A percentile compares a stretch with the other conserved stretches of the same genome.
Evolutionary conservation across 805 yeast genomes (phyloP).

Genomic region (Huiozyma naganishii): DNA sequence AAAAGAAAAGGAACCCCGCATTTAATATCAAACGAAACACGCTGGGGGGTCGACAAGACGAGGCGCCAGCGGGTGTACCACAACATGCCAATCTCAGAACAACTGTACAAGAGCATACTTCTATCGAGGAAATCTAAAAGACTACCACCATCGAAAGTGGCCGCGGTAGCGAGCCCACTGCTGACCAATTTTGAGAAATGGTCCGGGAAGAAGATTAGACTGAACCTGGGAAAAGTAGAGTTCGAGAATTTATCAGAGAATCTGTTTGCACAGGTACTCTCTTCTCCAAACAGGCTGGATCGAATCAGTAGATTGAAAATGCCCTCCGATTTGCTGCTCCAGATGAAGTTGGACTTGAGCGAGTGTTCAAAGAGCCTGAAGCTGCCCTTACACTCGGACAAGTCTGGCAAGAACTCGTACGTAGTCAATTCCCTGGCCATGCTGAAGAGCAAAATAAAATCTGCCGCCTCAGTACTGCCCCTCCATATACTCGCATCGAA

Average conservation of each 20-base stretch:
- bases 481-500: neutral
- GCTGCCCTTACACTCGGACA: neutral
- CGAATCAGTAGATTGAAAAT: conserved; percentile 26
- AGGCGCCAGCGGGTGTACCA: too few species aligned
- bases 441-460: conserved; percentile 2
- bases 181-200: conserved; percentile 27
- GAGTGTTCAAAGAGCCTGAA: neutral
- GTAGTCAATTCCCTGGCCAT: conserved; percentile 11
- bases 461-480: conserved; percentile 8
- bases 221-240: conserved; percentile 1
- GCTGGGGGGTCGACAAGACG: too few species aligned
- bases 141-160: neutral
- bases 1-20: too few species aligned
- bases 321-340: conserved; percentile 32
- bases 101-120: too few species aligned
- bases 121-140: too few species aligned
- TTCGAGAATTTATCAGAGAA: conserved; percentile 22
- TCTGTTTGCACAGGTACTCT: conserved; percentile 30
- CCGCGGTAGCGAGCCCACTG: conserved; percentile 2
- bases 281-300: conserved; percentile 36
- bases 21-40: too few species aligned
- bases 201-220: conserved; percentile 23
- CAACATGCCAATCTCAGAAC: too few species aligned
- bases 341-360: conserved; percentile 19
- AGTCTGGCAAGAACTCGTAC: conserved; percentile 11